A percentile compares a stretch with the other conserved stretches of the same genome.
Conservation (phyloP, 208 protist genomes). For the Willaertia magna region DNA sequence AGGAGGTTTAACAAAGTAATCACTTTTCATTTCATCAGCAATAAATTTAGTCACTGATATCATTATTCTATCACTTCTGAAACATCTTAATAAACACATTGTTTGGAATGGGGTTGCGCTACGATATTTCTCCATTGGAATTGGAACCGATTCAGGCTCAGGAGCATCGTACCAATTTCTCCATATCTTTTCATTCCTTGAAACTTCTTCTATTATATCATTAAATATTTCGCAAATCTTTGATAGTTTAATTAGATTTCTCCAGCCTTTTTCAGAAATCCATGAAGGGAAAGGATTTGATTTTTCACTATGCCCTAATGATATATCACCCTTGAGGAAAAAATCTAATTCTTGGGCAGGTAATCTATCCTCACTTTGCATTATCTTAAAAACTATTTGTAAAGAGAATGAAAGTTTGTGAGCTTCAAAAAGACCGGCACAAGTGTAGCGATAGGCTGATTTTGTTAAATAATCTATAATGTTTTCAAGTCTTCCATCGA, state of each 20-base stretch:
- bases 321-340: constrained; percentile 91
- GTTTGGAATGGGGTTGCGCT: constrained; percentile 66
- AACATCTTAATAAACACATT: constrained; percentile 87
- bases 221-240: constrained; percentile 42
- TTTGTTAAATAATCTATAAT: constrained; percentile 91
- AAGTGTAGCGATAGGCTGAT: constrained; percentile 93
- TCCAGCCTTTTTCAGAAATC: constrained; percentile 88
- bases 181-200: constrained; percentile 63
- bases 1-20: constrained; percentile 81
- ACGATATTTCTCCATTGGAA: constrained; percentile 41
- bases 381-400: constrained; percentile 88
- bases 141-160: constrained; percentile 70
- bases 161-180: constrained; percentile 70
- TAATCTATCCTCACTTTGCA: constrained; percentile 65
- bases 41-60: constrained; percentile 83
- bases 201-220: constrained; percentile 53
- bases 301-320: constrained; percentile 72
- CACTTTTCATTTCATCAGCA: constrained; percentile 67
- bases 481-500: constrained; percentile 81
- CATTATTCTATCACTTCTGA: constrained; percentile 89
- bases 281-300: constrained; percentile 59
- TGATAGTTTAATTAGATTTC: constrained; percentile 74
- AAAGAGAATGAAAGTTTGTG: constrained; percentile 96
- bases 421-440: constrained; percentile 93
- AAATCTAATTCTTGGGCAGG: constrained; percentile 82